Evolutionary conservation across 257 asterid species (phyloP).

Genomic region (Solanum sitiens): DNA sequence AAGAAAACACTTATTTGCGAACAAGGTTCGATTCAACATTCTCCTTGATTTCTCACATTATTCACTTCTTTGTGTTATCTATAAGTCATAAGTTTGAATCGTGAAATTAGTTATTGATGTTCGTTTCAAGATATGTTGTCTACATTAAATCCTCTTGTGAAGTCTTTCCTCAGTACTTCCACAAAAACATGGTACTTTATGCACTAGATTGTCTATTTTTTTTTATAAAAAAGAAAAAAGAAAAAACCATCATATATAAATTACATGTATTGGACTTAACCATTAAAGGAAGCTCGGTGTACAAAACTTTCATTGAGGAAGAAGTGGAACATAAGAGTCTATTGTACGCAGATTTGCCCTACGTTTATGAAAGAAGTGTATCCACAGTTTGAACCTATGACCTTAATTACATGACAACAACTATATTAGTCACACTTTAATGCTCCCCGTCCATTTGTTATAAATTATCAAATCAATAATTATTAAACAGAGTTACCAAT

Average conservation of each 20-base stretch:
- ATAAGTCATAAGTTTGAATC: neutral
- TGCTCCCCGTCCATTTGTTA: neutral
- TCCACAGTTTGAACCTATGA: neutral
- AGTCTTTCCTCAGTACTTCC: neutral
- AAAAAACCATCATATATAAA: neutral
- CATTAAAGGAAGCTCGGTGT: neutral
- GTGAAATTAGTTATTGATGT: neutral
- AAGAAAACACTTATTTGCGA: conserved; percentile 19
- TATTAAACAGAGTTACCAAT: neutral
- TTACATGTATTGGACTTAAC: neutral
- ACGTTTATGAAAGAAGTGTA: neutral
- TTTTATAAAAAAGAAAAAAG: too few species aligned
- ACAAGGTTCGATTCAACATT: conserved; percentile 6
- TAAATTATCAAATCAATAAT: neutral
- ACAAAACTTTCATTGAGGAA: neutral
- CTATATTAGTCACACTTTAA: neutral
- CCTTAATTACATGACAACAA: neutral
- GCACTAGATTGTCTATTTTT: neutral
- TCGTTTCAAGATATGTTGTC: neutral
- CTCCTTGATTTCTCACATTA: neutral
- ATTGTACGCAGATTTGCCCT: neutral
- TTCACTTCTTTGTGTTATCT: neutral
- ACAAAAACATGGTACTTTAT: neutral
- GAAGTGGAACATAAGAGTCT: neutral
- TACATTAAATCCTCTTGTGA: neutral